phyloP scores from a whole-genome alignment of 2,329 filamentous ascomycete genomes.

The Trichoderma harzianum region DNA sequence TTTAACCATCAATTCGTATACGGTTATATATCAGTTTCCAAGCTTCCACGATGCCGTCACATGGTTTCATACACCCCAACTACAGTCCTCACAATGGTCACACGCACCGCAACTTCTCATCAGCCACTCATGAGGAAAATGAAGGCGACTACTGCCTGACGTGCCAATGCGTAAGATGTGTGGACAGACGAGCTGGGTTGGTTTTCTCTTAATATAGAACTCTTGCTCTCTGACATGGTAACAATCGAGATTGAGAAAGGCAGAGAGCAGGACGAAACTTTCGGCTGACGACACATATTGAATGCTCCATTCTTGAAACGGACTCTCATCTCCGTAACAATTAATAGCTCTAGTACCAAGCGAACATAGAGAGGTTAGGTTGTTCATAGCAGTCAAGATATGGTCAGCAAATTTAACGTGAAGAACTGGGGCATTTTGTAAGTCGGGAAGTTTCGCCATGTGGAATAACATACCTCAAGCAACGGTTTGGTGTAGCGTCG shows the following conservation, averaged over 20 bases:
- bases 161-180: background rate
- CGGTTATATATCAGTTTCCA: background rate
- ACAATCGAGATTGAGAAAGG: background rate
- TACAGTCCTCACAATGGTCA: background rate
- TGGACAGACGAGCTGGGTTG: background rate
- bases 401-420: background rate
- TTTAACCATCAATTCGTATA: background rate
- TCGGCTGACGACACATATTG: background rate
- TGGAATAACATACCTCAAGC: background rate
- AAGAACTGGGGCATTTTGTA: background rate
- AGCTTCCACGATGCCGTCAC: background rate
- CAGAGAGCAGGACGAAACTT: background rate
- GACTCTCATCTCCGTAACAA: background rate
- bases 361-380: background rate
- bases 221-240: background rate
- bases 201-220: background rate
- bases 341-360: background rate
- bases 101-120: background rate
- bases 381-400: background rate
- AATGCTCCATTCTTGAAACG: background rate
- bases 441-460: background rate
- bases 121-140: background rate
- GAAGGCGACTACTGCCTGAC: background rate
- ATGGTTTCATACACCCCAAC: background rate
- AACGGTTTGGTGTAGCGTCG: background rate